These are phyloP conservation scores for Daldinia bambusicola DNA, from an alignment of 495 filamentous ascomycete genomes.

Conservation along the genomic window DNA sequence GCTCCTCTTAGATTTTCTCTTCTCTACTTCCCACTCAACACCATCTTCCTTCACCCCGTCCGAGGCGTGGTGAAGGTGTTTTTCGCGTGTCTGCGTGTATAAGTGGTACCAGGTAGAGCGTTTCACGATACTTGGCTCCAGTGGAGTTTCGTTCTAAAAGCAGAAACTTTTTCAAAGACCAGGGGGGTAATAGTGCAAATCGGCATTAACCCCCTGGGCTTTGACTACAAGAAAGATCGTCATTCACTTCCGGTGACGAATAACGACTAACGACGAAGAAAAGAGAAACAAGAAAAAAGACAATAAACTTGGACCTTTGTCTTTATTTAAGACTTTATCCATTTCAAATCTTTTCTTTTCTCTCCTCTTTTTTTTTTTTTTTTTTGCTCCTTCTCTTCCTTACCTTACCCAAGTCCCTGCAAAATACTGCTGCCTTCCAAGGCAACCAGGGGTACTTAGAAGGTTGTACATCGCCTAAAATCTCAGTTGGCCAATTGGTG, in stretches of 20 bases:
- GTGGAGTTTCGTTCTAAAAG: slow-evolving; percentile 32
- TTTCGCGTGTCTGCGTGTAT: too few species aligned
- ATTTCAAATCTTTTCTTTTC: slow-evolving; percentile 8
- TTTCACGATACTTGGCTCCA: slow-evolving; percentile 33
- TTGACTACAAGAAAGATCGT: slow-evolving; percentile 19
- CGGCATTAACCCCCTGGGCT: slow-evolving; percentile 42
- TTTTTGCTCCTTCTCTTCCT: neutral
- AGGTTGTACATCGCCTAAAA: slow-evolving; percentile 27
- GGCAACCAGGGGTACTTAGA: neutral
- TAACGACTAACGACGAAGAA: slow-evolving; percentile 8
- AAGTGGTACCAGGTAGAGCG: slow-evolving; percentile 23
- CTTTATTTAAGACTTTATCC: slow-evolving; percentile 13
- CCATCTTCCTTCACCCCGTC: slow-evolving; percentile 30
- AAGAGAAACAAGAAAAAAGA: neutral
- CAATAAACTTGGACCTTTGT: neutral
- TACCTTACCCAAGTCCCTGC: neutral
- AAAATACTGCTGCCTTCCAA: slow-evolving; percentile 19
- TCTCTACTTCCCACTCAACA: slow-evolving; percentile 30
- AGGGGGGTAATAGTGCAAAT: slow-evolving; percentile 33
- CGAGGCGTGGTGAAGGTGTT: slow-evolving; percentile 37
- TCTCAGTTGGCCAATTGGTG: slow-evolving; percentile 34
- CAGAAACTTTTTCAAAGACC: slow-evolving; percentile 32
- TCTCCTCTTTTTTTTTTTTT: neutral
- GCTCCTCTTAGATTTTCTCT: slow-evolving; percentile 9
- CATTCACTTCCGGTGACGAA: slow-evolving; percentile 27